Conservation (phyloP, 352 stramenopile species). For the Lagenidium sp. region DNA sequence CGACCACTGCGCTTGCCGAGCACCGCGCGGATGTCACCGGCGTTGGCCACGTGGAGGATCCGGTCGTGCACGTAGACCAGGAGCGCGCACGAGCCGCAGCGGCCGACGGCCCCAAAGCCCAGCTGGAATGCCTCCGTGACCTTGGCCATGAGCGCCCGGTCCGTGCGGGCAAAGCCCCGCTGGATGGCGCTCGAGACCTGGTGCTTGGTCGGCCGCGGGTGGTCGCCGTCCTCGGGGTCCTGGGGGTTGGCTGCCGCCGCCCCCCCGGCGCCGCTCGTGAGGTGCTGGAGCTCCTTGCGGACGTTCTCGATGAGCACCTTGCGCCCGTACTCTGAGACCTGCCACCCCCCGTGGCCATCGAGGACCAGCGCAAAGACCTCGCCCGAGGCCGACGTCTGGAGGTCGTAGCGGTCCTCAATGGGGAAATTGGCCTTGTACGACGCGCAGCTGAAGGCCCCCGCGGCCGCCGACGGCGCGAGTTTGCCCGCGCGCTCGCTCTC, state of each 20-base stretch:
- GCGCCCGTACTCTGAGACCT: slow-evolving; percentile 86
- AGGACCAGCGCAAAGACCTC: slow-evolving; percentile 84
- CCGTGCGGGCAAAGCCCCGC: slow-evolving; percentile 78
- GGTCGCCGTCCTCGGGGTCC: slow-evolving; percentile 1
- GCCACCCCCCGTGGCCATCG: slow-evolving; percentile 92
- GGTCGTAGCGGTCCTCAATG: slow-evolving; percentile 81
- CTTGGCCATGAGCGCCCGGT: slow-evolving; percentile 77
- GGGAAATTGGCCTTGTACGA: slow-evolving; percentile 58
- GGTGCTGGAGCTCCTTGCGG: slow-evolving; percentile 47
- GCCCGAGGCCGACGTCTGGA: slow-evolving; percentile 53
- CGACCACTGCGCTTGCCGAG: slow-evolving; percentile 35
- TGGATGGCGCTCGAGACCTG: slow-evolving; percentile 63
- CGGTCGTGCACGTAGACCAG: slow-evolving; percentile 68
- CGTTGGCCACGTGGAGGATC: slow-evolving; percentile 82
- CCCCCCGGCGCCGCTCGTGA: slow-evolving; percentile 14
- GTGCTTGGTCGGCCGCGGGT: slow-evolving; percentile 20
- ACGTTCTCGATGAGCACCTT: slow-evolving; percentile 78
- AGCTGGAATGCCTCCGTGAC: slow-evolving; percentile 84
- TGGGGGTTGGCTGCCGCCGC: slow-evolving; percentile 5
- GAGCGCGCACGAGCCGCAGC: slow-evolving; percentile 84
- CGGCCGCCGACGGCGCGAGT: slow-evolving; percentile 1
- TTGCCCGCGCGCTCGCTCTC: slow-evolving; percentile 11
- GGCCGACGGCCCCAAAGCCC: slow-evolving; percentile 84
- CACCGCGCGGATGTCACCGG: slow-evolving; percentile 78
- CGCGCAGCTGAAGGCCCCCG: slow-evolving; percentile 13